Conservation (phyloP, 495 filamentous ascomycete species). For the Clavariopsis aquatica region DNA sequence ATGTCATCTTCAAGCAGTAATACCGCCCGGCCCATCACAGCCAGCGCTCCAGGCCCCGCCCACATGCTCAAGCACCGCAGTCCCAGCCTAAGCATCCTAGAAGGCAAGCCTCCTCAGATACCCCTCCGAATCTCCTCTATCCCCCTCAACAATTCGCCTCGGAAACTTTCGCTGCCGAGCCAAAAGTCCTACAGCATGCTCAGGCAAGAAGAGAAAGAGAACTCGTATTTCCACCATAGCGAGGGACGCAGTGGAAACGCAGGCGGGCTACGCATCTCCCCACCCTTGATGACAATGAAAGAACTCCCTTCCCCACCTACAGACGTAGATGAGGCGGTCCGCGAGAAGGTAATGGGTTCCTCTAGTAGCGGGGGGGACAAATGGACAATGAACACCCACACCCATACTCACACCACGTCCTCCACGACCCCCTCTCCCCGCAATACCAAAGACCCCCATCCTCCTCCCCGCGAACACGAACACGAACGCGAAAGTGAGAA, state of each 20-base stretch:
- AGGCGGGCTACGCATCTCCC: not conserved
- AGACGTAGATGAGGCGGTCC: not conserved
- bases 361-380: not conserved
- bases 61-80: slow-evolving; percentile 22
- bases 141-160: slow-evolving; percentile 21
- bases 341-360: not conserved
- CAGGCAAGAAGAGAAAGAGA: slow-evolving; percentile 19
- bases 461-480: no score
- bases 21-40: not conserved
- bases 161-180: slow-evolving; percentile 23
- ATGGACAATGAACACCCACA: not conserved
- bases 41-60: slow-evolving; percentile 1
- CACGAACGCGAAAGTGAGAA: not conserved
- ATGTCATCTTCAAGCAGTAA: not conserved
- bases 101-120: slow-evolving; percentile 17
- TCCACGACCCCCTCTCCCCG: not conserved
- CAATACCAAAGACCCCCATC: not conserved
- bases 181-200: slow-evolving; percentile 8
- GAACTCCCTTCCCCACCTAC: slow-evolving; percentile 28
- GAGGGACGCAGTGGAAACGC: not conserved
- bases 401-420: not conserved
- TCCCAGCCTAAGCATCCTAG: slow-evolving; percentile 19
- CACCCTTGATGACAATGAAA: slow-evolving; percentile 24
- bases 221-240: not conserved
- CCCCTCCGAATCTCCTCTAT: slow-evolving; percentile 26